Percentiles rank a stretch among this genome's conserved stretches.
These are phyloP conservation scores for Alternaria arbusti DNA, from an alignment of 2,329 filamentous ascomycete genomes.

Conservation along the genomic window DNA sequence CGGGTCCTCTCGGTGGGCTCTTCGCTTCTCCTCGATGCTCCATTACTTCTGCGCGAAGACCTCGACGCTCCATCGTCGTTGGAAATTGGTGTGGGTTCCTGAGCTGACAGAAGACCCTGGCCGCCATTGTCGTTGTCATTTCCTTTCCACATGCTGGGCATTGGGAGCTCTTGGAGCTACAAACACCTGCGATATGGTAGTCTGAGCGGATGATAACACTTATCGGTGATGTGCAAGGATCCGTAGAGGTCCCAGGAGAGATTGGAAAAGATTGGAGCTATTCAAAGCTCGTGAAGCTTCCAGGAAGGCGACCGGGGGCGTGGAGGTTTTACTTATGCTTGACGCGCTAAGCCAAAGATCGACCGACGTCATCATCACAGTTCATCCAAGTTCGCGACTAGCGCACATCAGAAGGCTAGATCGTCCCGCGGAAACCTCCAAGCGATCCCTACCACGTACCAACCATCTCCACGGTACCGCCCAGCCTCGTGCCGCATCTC, in stretches of 20 bases:
- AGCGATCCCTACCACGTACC: neutral
- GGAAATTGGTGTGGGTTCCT: conserved; percentile 24
- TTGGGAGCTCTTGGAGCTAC: conserved; percentile 22
- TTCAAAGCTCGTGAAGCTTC: conserved; percentile 6
- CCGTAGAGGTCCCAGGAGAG: neutral
- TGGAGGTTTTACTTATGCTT: conserved; percentile 21
- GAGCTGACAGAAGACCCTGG: conserved; percentile 36
- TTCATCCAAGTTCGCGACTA: conserved; percentile 7
- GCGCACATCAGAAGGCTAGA: conserved; percentile 17
- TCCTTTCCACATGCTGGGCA: conserved; percentile 60
- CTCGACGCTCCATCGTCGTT: conserved; percentile 33
- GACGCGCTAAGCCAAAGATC: conserved; percentile 23
- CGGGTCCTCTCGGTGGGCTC: conserved; percentile 68
- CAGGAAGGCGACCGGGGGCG: conserved; percentile 5
- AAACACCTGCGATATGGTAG: conserved; percentile 3
- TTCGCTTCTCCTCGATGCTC: conserved; percentile 35
- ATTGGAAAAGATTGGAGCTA: conserved; percentile 2
- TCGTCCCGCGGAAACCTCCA: conserved; percentile 7
- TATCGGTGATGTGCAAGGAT: neutral
- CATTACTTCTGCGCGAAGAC: conserved; percentile 38
- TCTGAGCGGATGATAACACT: neutral
- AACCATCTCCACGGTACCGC: conserved; percentile 7
- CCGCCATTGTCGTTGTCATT: conserved; percentile 48
- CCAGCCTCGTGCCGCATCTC: conserved; percentile 1
- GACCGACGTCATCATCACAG: conserved; percentile 22